Evolutionary conservation across 306 rosid species (phyloP), one percentile per base, ranked within the genome.

Genomic region (Vigna radiata): DNA sequence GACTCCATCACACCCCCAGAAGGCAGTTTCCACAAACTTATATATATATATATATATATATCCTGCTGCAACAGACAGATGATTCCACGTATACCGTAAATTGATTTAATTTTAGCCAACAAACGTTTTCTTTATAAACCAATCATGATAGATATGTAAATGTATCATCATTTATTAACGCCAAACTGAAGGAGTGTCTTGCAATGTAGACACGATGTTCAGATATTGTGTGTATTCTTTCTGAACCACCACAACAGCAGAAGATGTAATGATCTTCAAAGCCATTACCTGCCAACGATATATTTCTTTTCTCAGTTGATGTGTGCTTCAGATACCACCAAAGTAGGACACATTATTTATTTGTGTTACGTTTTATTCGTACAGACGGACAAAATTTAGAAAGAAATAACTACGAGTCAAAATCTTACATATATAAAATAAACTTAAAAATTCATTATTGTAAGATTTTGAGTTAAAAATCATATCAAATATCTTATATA

Each of bases 271-370:
- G n/a, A 39, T 39, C 44, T 52, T 50, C 37, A 76, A 4, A 72
- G 27, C 13, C 16, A 19, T 29, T 37, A 52, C 47, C 58, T 41
- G 18, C 49, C 59, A 44, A 53, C 1, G 36, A 70, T 70, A 19
- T 59, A 19, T 59, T 58, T 47, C 1, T 68, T 59, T 23, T 17
- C 16, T 66, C 29, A 1, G 7, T 39, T 66, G 39, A 68, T 68
- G 49, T 68, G 48, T 15, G 77, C 19, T 64, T 49, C 65, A 16
- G 53, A 64, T 50, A 49, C 4, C 36, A 19, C 69, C 68, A 59
- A 58, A n/a, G 33, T 60, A 49, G 8, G 71, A 12, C 55, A 6
- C 82, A 78, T 49, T 59, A 78, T 78, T 77, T 70, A 52, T 60
- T 46, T 58, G 39, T 70, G 70, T 59, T 25, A 41, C 47, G 44